Conservation (phyloP, 768 basidiomycete genomes). For the Gloeopeniophorella convolvens region DNA sequence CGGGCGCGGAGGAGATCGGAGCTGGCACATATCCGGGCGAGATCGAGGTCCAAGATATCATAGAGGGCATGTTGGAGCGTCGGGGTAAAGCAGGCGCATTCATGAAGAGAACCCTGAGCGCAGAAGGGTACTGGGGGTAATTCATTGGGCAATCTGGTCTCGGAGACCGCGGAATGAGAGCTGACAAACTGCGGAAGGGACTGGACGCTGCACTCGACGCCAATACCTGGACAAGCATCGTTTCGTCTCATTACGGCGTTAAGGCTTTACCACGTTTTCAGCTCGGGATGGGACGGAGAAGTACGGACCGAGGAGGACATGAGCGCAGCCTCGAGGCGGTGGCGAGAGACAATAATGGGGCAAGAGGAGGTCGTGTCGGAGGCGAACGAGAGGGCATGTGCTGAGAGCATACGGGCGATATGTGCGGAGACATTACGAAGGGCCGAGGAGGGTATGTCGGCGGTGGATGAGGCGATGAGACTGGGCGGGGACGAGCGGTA, state of each 20-base stretch:
- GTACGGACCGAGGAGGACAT: conserved; percentile 20
- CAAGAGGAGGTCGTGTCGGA: conserved; percentile 23
- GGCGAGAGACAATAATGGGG: conserved; percentile 46
- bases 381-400: conserved; percentile 28
- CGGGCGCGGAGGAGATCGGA: conserved; percentile 25
- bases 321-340: conserved; percentile 35
- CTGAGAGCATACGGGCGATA: conserved; percentile 30
- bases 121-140: conserved; percentile 83
- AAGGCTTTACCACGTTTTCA: conserved; percentile 51
- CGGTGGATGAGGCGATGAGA: conserved; percentile 29
- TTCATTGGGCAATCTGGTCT: conserved; percentile 4
- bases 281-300: conserved; percentile 22
- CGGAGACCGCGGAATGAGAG: not conserved
- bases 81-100: conserved; percentile 34
- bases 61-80: conserved; percentile 45
- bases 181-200: conserved; percentile 42
- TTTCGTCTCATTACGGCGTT: conserved; percentile 71
- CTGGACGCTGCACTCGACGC: conserved; percentile 67
- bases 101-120: conserved; percentile 49
- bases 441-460: conserved; percentile 47
- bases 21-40: conserved; percentile 40
- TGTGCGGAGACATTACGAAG: conserved; percentile 38
- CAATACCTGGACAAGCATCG: conserved; percentile 64
- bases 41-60: conserved; percentile 51
- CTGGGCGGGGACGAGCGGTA: not conserved